These are phyloP conservation scores for Danielozyma ontarioensis DNA, from an alignment of 805 yeast genomes.

Conservation along the genomic window DNA sequence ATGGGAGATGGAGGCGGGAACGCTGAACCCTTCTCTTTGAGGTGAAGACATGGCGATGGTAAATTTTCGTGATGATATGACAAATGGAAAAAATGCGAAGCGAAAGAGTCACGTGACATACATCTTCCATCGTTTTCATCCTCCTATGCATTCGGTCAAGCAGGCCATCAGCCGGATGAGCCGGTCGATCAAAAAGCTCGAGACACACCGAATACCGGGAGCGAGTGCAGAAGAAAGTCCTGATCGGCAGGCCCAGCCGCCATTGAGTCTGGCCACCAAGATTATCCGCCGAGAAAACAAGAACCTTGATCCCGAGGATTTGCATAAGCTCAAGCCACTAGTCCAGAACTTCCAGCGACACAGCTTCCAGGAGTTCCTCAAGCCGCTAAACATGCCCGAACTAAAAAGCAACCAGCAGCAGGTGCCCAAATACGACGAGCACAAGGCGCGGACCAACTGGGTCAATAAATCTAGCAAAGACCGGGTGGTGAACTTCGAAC, in stretches of 20 bases:
- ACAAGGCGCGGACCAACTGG: constrained; percentile 24
- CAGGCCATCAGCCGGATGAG: constrained; percentile 31
- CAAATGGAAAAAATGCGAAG: constrained; percentile 1
- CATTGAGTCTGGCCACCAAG: no score
- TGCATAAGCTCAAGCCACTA: constrained; percentile 8
- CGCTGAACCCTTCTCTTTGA: constrained; percentile 83
- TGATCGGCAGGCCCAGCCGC: not conserved
- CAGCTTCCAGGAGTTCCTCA: constrained; percentile 26
- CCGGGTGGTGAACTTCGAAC: constrained; percentile 15
- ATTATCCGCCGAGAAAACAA: constrained; percentile 2
- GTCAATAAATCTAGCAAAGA: constrained; percentile 11
- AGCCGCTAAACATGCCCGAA: constrained; percentile 29
- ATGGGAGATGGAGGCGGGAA: constrained; percentile 65
- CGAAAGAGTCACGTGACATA: not conserved
- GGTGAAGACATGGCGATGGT: constrained; percentile 34
- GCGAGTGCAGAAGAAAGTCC: constrained; percentile 1
- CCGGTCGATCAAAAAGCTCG: constrained; percentile 24
- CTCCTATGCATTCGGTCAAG: constrained; percentile 23
- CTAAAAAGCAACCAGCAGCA: constrained; percentile 25
- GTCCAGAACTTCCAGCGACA: constrained; percentile 14
- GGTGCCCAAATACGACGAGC: constrained; percentile 16
- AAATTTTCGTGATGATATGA: constrained; percentile 2
- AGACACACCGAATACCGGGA: constrained; percentile 6
- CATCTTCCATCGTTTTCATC: not conserved
- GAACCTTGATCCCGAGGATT: constrained; percentile 6